Conservation (phyloP, 768 basidiomycete genomes). For the Leccinum rimulosum region DNA sequence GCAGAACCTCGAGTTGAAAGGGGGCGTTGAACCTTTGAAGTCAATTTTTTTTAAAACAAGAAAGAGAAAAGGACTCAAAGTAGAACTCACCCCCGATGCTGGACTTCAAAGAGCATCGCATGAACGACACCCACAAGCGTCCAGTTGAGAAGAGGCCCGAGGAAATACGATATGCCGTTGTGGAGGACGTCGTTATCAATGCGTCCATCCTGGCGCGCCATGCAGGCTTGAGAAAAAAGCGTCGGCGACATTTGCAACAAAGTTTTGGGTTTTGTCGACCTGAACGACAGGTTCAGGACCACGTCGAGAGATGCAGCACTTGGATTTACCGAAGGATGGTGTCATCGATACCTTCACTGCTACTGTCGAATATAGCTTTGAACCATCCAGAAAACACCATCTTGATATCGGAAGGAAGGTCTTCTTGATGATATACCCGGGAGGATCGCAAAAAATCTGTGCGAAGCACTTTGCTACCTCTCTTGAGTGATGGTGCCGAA, state of each 20-base stretch:
- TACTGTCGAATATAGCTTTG: constrained; percentile 74
- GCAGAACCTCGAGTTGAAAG: constrained; percentile 61
- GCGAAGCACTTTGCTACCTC: constrained; percentile 45
- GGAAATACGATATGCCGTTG: constrained; percentile 78
- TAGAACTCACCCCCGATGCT: constrained; percentile 47
- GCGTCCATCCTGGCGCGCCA: constrained; percentile 43
- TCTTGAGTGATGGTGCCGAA: constrained; percentile 43
- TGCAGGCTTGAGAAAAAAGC: constrained; percentile 63
- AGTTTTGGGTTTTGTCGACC: constrained; percentile 67
- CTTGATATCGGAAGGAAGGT: constrained; percentile 43
- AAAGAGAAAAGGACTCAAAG: not conserved
- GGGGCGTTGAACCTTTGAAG: constrained; percentile 45
- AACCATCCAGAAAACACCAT: constrained; percentile 58
- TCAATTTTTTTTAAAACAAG: not conserved
- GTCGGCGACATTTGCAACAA: constrained; percentile 66
- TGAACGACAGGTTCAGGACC: constrained; percentile 28
- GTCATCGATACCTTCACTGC: constrained; percentile 82
- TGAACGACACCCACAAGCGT: constrained; percentile 73
- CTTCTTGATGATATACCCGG: constrained; percentile 38
- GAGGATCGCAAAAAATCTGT: constrained; percentile 53
- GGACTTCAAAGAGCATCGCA: constrained; percentile 59
- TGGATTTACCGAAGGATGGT: constrained; percentile 56
- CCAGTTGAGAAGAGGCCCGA: constrained; percentile 72
- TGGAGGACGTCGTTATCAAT: constrained; percentile 66
- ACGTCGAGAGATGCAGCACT: not conserved